Base-by-base conservation (phyloP, 768 basidiomycete genomes). In the Rhizopogon vinicolor region DNA sequence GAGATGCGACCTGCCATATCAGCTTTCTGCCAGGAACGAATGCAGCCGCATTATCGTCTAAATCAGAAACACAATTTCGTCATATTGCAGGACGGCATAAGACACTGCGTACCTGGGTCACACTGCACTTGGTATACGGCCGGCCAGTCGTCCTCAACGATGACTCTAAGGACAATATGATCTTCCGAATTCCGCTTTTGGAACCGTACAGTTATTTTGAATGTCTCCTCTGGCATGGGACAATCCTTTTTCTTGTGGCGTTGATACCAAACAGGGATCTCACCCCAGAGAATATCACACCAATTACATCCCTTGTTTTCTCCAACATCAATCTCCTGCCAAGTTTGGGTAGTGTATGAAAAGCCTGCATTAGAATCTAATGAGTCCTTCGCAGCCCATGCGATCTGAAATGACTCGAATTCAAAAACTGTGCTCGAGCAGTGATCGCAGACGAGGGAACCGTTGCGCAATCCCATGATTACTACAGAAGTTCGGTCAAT, bases 331-430 rank as follows among this genome's bases (percentile, higher is more conserved):
- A 54, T 54, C 44, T 50, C 44, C 33, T 54, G 29, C 53, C 53
- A 54, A 33, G 31, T 54, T 54, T 48, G 53, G 7, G 53, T 54
- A 9, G 16, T 39, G 22, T 54, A 54, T n/a, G 53, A 51, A 31
- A 45, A 35, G 33, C 53, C 53, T 18, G 31, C 28, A 14, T 18
- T 28, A 18, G 53, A 16, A 25, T 54, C 44, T 14, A 29, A 19
- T 12, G 28, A 29, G 13, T 22, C 45, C 12, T 48, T 29, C 16
- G 25, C 53, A 22, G 31, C 35, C 45, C 43, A 44, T 49, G 53
- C 53, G 14, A 40, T 19, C 28, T 54, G 53, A 44, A 50, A 54
- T 5, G 53, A 16, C 18, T 22, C 33, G 37, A 51, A 54, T 6
- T 14, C 6, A 39, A 54, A 54, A 9, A 49, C 8, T n/a, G 6